Base-by-base conservation (phyloP, 805 yeast genomes). In the Diddensiella transvaalensis region DNA sequence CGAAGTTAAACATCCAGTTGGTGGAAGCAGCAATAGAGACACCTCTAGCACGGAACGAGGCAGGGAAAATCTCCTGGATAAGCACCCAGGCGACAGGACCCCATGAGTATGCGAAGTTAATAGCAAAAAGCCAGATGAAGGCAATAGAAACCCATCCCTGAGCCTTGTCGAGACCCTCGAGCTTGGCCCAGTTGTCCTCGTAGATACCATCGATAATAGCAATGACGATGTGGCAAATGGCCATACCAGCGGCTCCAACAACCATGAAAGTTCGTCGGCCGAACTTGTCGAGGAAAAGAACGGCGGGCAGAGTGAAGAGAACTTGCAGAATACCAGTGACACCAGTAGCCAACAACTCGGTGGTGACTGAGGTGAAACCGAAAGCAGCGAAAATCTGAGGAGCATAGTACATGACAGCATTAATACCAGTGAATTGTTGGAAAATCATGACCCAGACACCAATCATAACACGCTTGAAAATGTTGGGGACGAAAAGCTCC, bases 401-500 rank as follows among this genome's bases (percentile, higher is more conserved):
- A 62, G 83, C 82, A 62, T 78, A 83, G 73, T 83, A 83, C 70
- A 83, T 80, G 59, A 83, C 75, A 60, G 80, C 82, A 69, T 83
- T 82, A 60, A 81, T 77, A 65, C 89, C 90, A 33, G 87, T 79
- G 60, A 81, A 72, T 68, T 84, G 89, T 63, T 80, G 85, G 71
- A 81, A 76, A 47, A 64, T 61, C 67, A 46, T 78, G 64, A 35
- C 75, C 39, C 77, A 72, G 17, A 77, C 77, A 40, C 78, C 73
- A 43, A 66, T 68, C 68, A 86, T 82, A 32, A 57, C 52, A 26
- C 61, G 49, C 47, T 56, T 51, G 52, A 57, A 57, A 33, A 69
- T 15, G 70, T 61, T 18, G 83, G 84, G 57, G 75, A 73, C 42
- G 82, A 76, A 52, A 65, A 66, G 65, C 21, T 72, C 60, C 75